Evolutionary conservation across 2,329 filamentous ascomycete genomes (phyloP).

Genomic region (Trichoderma brevicompactum): DNA sequence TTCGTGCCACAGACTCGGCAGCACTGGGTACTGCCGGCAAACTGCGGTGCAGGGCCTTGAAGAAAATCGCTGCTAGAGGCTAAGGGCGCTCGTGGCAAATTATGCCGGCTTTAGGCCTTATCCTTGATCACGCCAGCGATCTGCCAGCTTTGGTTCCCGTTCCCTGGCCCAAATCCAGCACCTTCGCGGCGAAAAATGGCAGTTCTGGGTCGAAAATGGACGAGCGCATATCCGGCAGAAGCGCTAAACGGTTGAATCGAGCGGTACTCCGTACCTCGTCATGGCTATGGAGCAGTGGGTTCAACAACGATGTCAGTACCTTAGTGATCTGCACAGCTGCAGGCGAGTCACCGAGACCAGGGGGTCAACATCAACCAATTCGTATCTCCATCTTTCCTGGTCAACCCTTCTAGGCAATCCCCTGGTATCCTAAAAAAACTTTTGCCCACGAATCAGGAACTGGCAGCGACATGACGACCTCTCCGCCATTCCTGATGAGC

Average conservation of each 20-base stretch:
- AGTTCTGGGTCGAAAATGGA: conserved; percentile 9
- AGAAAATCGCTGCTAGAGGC: no score
- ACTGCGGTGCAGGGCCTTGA: no score
- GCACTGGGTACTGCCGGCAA: no score
- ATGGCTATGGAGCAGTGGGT: conserved; percentile 4
- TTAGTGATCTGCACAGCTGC: conserved; percentile 23
- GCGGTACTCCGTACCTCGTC: background rate
- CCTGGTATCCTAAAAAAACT: background rate
- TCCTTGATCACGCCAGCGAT: no score
- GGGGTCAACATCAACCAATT: conserved; percentile 15
- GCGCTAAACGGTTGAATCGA: conserved; percentile 12
- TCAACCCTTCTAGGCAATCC: conserved; percentile 12
- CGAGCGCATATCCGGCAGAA: conserved; percentile 7
- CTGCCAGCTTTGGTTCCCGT: background rate
- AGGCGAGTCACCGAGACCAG: conserved; percentile 22
- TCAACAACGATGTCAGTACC: background rate
- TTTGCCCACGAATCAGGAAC: conserved; percentile 24
- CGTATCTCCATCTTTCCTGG: conserved; percentile 15
- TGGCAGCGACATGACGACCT: conserved; percentile 24
- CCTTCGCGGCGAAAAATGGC: background rate
- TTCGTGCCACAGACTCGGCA: no score
- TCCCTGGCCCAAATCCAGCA: background rate
- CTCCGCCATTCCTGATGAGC: conserved; percentile 4
- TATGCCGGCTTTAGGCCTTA: no score
- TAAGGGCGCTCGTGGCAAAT: no score